Conservation (phyloP, 2,329 filamentous ascomycete species). For the Monilinia polystroma region DNA sequence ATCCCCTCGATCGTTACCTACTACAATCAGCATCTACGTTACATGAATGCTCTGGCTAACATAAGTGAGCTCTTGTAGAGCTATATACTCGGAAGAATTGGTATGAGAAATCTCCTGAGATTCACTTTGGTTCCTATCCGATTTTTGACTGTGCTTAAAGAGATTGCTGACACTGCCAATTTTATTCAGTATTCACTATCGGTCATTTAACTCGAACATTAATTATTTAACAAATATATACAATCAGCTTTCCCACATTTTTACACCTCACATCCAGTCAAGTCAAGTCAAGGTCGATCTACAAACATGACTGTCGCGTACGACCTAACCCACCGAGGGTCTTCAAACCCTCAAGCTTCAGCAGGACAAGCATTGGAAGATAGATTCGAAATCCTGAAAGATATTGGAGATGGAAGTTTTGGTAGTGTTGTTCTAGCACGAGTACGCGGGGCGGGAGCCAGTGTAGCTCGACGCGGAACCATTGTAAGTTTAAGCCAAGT, state of each 20-base stretch:
- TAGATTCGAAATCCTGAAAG: slow-evolving; percentile 94
- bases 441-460: slow-evolving; percentile 85
- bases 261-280: background rate
- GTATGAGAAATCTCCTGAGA: slow-evolving; percentile 15
- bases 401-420: slow-evolving; percentile 98
- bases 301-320: slow-evolving; percentile 72
- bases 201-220: slow-evolving; percentile 15
- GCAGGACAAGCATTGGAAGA: slow-evolving; percentile 72
- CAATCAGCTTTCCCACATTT: slow-evolving; percentile 1
- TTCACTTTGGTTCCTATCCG: background rate
- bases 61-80: slow-evolving; percentile 39
- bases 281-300: slow-evolving; percentile 11
- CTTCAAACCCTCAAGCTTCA: slow-evolving; percentile 49
- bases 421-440: slow-evolving; percentile 91
- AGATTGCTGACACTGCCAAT: slow-evolving; percentile 14
- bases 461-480: slow-evolving; percentile 83
- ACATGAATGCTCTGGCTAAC: slow-evolving; percentile 40
- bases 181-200: slow-evolving; percentile 26
- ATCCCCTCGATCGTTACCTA: slow-evolving; percentile 25
- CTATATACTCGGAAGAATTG: slow-evolving; percentile 30
- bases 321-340: slow-evolving; percentile 69
- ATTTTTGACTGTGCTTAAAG: background rate
- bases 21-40: slow-evolving; percentile 23
- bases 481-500: slow-evolving; percentile 63
- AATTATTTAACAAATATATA: slow-evolving; percentile 18